Base-by-base conservation (phyloP, 345 rosid genomes). In the Gossypium herbaceum region DNA sequence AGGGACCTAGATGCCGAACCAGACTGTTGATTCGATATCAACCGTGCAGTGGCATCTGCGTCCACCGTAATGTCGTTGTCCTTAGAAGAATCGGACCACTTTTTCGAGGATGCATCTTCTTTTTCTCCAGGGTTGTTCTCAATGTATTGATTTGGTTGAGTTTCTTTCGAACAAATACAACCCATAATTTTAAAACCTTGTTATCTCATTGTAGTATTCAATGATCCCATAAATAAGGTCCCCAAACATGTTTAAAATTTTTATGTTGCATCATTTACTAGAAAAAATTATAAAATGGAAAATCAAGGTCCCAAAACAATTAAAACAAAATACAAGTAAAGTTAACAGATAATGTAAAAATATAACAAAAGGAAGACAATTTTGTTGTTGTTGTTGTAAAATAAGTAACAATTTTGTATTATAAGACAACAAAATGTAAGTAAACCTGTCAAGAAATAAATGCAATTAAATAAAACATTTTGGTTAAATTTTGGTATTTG, bases 81-180 rank as follows among this genome's bases (percentile, higher is more conserved):
- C 27, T 20, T 17, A 0, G 47, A 20, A 9, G 67, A 44, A 45
- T 16, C 13, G 56, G 8, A 52, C 56, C 20, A 4, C 50, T 55
- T 27, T 41, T 60, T 73, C 7, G 48, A 54, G 2, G n/a, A 17
- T 55, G 63, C 75, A 48, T 64, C 69, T 68, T 79, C 84, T 45
- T 59, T 82, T 67, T 80, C 80, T 34, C 60, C 84, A 71, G 58
- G 61, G 58, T 81, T 80, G 55, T 66, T 79, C 4, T 74, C 77
- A 12, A 57, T 64, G 57, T 15, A 72, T 5, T 75, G 83, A 73
- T 78, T 76, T 34, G 84, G 82, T 69, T 81, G 79, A 80, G 79
- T 65, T 58, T 83, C 94, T 84, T 91, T 95, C 27, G 96, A 85
- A 87, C 97, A 95, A 71, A 87, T 85, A 86, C 99, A 90, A 3